phyloP scores from a whole-genome alignment of 345 rosid species.

The Hibiscus mutabilis region DNA sequence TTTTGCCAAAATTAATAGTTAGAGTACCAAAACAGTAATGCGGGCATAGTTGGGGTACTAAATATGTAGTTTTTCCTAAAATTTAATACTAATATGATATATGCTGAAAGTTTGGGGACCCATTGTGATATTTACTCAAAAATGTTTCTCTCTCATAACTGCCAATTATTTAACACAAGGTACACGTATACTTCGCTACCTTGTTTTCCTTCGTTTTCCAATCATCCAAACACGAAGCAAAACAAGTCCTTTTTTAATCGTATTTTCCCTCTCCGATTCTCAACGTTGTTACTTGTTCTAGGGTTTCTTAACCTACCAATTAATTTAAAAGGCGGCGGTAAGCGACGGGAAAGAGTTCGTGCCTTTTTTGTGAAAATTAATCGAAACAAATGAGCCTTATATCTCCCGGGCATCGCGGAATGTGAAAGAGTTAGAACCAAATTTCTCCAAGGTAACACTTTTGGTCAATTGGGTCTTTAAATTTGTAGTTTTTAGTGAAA shows the following conservation, averaged over 20 bases:
- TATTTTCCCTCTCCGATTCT: not conserved
- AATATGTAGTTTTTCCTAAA: too few species aligned
- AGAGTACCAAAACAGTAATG: too few species aligned
- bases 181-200: not conserved
- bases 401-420: conserved; percentile 3
- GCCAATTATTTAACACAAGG: not conserved
- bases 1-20: too few species aligned
- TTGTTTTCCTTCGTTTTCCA: not conserved
- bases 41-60: too few species aligned
- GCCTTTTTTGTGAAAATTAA: not conserved
- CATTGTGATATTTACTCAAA: not conserved
- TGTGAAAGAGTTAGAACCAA: not conserved
- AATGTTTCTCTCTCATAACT: not conserved
- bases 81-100: not conserved
- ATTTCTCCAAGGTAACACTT: conserved; percentile 1
- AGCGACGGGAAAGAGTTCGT: not conserved
- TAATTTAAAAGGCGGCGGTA: not conserved
- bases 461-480: conserved; percentile 3
- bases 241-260: not conserved
- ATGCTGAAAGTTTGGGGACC: not conserved
- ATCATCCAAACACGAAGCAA: conserved; percentile 3
- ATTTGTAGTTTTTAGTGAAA: conserved; percentile 4
- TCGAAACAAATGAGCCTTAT: not conserved
- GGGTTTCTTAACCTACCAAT: conserved; percentile 5
- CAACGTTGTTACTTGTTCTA: not conserved